Evolutionary conservation across 1,284 basidiomycete species (phyloP).

Genomic region (Marasmius oreades): DNA sequence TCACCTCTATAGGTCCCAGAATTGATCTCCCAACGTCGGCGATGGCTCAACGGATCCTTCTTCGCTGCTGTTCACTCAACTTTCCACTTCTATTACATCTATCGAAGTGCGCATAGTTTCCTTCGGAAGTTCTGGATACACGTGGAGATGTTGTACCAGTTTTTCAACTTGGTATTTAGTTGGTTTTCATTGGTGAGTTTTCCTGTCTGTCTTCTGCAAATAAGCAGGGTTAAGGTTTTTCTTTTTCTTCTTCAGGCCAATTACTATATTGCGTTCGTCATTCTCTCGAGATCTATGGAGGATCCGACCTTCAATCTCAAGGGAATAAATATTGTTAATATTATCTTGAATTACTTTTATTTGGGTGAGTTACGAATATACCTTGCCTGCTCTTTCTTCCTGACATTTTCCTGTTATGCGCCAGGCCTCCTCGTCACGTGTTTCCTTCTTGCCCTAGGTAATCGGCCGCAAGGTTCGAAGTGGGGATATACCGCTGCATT

Average conservation of each 20-base stretch:
- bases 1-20: constrained; percentile 62
- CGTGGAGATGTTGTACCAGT: constrained; percentile 90
- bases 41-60: constrained; percentile 98
- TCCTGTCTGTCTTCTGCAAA: background rate
- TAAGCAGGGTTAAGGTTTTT: background rate
- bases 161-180: constrained; percentile 86
- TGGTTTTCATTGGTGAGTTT: constrained; percentile 83
- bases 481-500: constrained; percentile 81
- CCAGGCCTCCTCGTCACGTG: constrained; percentile 75
- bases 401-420: background rate
- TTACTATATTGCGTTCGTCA: constrained; percentile 85
- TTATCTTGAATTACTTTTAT: constrained; percentile 84
- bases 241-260: constrained; percentile 56
- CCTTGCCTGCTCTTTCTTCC: background rate
- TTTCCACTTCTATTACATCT: constrained; percentile 90
- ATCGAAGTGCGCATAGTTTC: constrained; percentile 83
- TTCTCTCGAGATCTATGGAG: constrained; percentile 73
- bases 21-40: constrained; percentile 87
- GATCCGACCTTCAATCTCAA: constrained; percentile 53
- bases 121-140: constrained; percentile 92
- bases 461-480: constrained; percentile 87
- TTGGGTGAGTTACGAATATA: constrained; percentile 37
- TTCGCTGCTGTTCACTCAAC: constrained; percentile 91
- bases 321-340: constrained; percentile 71
- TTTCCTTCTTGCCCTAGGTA: constrained; percentile 89